Evolutionary conservation across 176 grass and related monocot species (phyloP).

Genomic region (Otatea glauca): DNA sequence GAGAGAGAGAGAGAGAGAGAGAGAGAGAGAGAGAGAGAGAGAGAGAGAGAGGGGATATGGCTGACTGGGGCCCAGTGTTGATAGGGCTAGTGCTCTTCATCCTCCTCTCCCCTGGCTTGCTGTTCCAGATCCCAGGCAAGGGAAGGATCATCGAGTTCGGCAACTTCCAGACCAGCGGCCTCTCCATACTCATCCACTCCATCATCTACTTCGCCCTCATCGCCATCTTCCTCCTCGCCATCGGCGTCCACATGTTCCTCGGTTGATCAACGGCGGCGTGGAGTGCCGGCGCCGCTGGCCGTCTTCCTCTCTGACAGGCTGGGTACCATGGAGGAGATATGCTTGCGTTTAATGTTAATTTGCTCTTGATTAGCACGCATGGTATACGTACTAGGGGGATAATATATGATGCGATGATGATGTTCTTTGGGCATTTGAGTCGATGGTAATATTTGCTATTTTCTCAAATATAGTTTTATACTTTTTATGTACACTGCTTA

Average conservation of each 20-base stretch:
- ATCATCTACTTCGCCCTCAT: constrained; percentile 82
- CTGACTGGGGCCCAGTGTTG: constrained; percentile 84
- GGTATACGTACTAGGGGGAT: background rate
- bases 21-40: background rate
- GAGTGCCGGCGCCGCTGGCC: background rate
- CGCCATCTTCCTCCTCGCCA: constrained; percentile 81
- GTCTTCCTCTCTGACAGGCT: background rate
- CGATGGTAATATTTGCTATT: background rate
- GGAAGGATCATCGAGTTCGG: constrained; percentile 70
- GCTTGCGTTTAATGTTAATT: background rate
- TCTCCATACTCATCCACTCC: constrained; percentile 83
- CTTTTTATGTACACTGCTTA: background rate
- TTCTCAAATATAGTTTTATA: background rate
- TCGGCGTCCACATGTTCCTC: constrained; percentile 71
- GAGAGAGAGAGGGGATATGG: constrained; percentile 38
- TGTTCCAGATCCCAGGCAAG: constrained; percentile 82
- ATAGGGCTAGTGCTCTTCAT: constrained; percentile 86
- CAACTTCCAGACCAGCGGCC: constrained; percentile 87
- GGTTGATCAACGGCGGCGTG: constrained; percentile 31
- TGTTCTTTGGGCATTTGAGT: background rate
- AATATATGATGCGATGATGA: background rate
- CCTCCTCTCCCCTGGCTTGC: constrained; percentile 79
- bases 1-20: no score
- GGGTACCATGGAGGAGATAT: constrained; percentile 3
- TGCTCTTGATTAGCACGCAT: background rate